A percentile compares a stretch with the other conserved stretches of the same genome.
phyloP scores from a whole-genome alignment of 371 early-diverging fungal species.

The Zychaea mexicana region DNA sequence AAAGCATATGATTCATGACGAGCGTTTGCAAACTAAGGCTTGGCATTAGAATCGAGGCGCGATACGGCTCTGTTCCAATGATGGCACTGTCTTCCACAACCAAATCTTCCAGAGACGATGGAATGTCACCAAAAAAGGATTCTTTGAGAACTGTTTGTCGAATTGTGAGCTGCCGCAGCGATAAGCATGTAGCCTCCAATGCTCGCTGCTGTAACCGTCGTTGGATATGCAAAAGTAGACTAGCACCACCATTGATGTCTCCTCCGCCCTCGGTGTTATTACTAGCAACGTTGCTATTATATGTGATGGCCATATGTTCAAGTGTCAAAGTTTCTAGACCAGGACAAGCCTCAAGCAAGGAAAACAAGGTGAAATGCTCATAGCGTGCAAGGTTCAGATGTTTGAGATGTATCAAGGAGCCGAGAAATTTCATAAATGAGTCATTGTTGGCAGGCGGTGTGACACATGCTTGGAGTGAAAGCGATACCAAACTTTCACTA shows the following conservation, averaged over 20 bases:
- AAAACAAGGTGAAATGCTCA: background rate
- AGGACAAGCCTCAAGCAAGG: constrained; percentile 2
- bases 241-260: background rate
- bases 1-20: background rate
- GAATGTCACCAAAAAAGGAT: background rate
- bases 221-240: background rate
- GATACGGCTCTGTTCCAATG: background rate
- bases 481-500: background rate
- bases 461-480: constrained; percentile 9
- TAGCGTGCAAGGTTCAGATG: constrained; percentile 9
- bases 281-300: background rate
- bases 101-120: background rate
- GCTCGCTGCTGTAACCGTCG: background rate
- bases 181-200: background rate
- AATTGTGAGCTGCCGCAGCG: background rate
- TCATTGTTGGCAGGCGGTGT: constrained; percentile 1
- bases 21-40: background rate
- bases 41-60: background rate
- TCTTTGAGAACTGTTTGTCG: constrained; percentile 1
- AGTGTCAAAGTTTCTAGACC: background rate
- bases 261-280: background rate
- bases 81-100: constrained; percentile 1
- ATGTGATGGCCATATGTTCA: background rate
- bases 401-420: background rate
- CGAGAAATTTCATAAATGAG: background rate